phyloP scores from a whole-genome alignment of 2,329 filamentous ascomycete genomes.

The Purpureocillium lavendulum region DNA sequence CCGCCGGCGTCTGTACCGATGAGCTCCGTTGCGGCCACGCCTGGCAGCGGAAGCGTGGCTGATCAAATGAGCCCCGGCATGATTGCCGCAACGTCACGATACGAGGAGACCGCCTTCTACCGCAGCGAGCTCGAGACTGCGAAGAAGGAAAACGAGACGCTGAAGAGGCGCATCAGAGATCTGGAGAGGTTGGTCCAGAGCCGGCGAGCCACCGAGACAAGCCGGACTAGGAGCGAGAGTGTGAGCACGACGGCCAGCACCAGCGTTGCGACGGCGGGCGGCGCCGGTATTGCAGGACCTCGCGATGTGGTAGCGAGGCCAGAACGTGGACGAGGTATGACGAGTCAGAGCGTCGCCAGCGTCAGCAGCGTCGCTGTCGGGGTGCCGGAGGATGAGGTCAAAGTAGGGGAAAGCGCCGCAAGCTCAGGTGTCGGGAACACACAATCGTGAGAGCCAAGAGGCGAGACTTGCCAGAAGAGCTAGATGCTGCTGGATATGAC shows the following conservation, averaged over 20 bases:
- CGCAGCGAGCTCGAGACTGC: constrained; percentile 51
- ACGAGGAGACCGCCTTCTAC: constrained; percentile 54
- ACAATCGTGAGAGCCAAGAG: background rate
- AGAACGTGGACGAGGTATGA: constrained; percentile 34
- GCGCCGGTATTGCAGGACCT: constrained; percentile 36
- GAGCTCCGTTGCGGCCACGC: constrained; percentile 32
- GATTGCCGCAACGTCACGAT: constrained; percentile 48
- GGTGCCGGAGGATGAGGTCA: constrained; percentile 51
- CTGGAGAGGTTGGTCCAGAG: constrained; percentile 48
- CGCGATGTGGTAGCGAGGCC: constrained; percentile 26
- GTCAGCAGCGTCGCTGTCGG: constrained; percentile 41
- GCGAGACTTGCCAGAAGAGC: background rate
- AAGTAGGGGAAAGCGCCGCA: constrained; percentile 54
- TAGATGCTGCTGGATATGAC: background rate
- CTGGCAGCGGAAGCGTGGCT: constrained; percentile 22
- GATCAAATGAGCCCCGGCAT: constrained; percentile 44
- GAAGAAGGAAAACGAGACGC: constrained; percentile 54
- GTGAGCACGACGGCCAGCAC: constrained; percentile 44
- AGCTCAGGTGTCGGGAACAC: constrained; percentile 27
- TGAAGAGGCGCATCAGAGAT: constrained; percentile 54
- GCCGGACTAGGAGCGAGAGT: constrained; percentile 41
- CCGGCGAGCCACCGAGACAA: constrained; percentile 36
- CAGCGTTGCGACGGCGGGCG: constrained; percentile 26
- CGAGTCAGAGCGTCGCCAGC: constrained; percentile 35
- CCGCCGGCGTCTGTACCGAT: constrained; percentile 20